A percentile compares a stretch with the other conserved stretches of the same genome.
Evolutionary conservation across 345 rosid genomes (phyloP).

Genomic region (Populus simonii): DNA sequence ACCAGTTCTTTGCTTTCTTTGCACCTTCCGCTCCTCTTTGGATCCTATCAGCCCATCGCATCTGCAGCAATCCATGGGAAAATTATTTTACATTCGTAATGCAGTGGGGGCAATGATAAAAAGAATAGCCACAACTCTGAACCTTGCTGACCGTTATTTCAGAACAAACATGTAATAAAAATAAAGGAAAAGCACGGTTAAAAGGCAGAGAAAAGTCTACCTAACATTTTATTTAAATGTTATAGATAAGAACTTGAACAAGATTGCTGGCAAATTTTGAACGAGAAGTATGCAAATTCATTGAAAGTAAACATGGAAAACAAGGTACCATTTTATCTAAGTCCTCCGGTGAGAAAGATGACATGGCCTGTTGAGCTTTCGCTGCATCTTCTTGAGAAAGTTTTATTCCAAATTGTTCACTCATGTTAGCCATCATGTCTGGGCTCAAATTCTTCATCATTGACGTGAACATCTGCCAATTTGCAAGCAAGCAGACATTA

Average conservation of each 20-base stretch:
- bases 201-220: background rate
- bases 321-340: conserved; percentile 82
- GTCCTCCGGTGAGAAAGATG: conserved; percentile 76
- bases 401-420: conserved; percentile 86
- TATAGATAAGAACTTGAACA: background rate
- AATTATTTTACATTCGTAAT: background rate
- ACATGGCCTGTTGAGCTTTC: conserved; percentile 87
- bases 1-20: conserved; percentile 87
- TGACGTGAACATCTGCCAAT: conserved; percentile 70
- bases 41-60: conserved; percentile 84
- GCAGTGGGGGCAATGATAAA: background rate
- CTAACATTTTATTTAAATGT: background rate
- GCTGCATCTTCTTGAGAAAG: conserved; percentile 82
- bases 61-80: conserved; percentile 40
- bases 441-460: conserved; percentile 93
- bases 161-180: background rate
- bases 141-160: background rate
- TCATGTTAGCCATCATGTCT: conserved; percentile 93
- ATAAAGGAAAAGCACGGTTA: background rate
- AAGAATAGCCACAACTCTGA: background rate
- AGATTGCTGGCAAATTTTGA: background rate
- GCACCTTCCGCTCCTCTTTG: conserved; percentile 74
- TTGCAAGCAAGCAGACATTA: conserved; percentile 16
- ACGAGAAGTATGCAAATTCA: background rate
- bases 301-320: background rate